Evolutionary conservation across 1,284 basidiomycete species (phyloP).

Genomic region (Peniophora sp.): DNA sequence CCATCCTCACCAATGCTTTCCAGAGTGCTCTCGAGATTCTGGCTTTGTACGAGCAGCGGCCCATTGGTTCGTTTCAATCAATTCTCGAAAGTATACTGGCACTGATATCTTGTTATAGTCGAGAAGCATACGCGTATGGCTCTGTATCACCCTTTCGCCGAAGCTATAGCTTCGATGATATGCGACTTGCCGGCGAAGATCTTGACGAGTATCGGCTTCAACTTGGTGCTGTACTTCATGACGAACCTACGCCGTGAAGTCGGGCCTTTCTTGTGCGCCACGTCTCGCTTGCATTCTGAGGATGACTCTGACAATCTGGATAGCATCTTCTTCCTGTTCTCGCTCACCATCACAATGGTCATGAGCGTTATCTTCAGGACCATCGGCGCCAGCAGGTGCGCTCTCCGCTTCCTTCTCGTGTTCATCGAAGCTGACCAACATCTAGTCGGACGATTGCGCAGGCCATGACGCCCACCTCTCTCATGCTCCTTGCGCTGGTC

Average conservation of each 20-base stretch:
- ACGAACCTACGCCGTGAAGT: slow-evolving; percentile 28
- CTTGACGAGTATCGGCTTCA: slow-evolving; percentile 20
- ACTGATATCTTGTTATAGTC: slow-evolving; percentile 16
- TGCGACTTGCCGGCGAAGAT: slow-evolving; percentile 50
- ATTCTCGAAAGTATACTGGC: too few relatives aligned
- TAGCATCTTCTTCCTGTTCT: not conserved
- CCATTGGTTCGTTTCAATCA: slow-evolving; percentile 27
- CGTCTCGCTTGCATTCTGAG: too few relatives aligned
- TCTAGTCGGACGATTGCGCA: slow-evolving; percentile 28
- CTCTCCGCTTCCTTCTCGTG: not conserved
- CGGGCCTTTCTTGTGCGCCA: slow-evolving; percentile 17
- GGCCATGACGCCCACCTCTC: slow-evolving; percentile 32
- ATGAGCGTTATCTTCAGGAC: slow-evolving; percentile 11
- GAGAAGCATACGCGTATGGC: slow-evolving; percentile 42
- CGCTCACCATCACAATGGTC: not conserved
- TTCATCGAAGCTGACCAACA: not conserved
- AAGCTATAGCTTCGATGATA: slow-evolving; percentile 50
- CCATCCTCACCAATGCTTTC: slow-evolving; percentile 22
- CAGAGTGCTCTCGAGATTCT: slow-evolving; percentile 31
- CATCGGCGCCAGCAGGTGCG: slow-evolving; percentile 23
- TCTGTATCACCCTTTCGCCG: slow-evolving; percentile 47
- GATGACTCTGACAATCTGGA: not conserved
- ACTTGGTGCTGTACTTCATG: slow-evolving; percentile 51
- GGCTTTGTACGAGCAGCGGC: slow-evolving; percentile 42
- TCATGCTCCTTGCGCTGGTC: slow-evolving; percentile 37